phyloP scores from a whole-genome alignment of 1,284 basidiomycete species.

The Sporisorium sorghi region DNA sequence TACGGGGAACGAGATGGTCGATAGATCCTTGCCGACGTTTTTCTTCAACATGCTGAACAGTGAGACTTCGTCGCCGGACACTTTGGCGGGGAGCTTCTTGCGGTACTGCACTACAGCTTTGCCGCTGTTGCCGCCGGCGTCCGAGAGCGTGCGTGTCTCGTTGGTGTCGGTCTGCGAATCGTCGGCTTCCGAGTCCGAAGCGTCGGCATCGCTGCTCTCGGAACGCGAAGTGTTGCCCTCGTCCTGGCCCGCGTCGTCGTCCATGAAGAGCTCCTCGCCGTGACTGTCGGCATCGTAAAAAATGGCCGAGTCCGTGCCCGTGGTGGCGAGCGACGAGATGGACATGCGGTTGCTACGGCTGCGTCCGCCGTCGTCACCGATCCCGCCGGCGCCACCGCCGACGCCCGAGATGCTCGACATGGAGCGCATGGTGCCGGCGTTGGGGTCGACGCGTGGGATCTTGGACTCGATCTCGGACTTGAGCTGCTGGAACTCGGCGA shows the following conservation, averaged over 20 bases:
- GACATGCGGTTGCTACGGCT: slow-evolving; percentile 41
- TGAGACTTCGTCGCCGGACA: slow-evolving; percentile 82
- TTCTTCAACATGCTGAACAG: slow-evolving; percentile 88
- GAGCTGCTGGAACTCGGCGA: slow-evolving; percentile 58
- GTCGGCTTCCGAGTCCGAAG: slow-evolving; percentile 68
- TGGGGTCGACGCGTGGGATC: slow-evolving; percentile 44
- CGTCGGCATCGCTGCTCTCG: slow-evolving; percentile 58
- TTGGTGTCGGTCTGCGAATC: slow-evolving; percentile 36
- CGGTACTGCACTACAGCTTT: slow-evolving; percentile 57
- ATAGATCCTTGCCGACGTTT: slow-evolving; percentile 75
- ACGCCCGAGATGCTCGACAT: slow-evolving; percentile 32
- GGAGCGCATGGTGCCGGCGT: slow-evolving; percentile 53
- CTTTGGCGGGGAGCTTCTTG: slow-evolving; percentile 74
- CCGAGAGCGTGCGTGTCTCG: slow-evolving; percentile 34
- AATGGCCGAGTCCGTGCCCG: slow-evolving; percentile 57
- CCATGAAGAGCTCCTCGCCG: slow-evolving; percentile 49
- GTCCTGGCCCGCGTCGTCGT: slow-evolving; percentile 49
- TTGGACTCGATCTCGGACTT: slow-evolving; percentile 50
- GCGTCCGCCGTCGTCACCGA: slow-evolving; percentile 1
- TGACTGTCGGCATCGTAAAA: slow-evolving; percentile 66
- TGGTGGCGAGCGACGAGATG: slow-evolving; percentile 53
- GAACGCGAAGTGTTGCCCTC: slow-evolving; percentile 51
- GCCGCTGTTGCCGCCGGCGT: slow-evolving; percentile 10
- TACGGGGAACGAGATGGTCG: slow-evolving; percentile 69
- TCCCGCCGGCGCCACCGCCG: too few species aligned